Evolutionary conservation across 345 rosid genomes (phyloP).

Genomic region (Brassica carinata): DNA sequence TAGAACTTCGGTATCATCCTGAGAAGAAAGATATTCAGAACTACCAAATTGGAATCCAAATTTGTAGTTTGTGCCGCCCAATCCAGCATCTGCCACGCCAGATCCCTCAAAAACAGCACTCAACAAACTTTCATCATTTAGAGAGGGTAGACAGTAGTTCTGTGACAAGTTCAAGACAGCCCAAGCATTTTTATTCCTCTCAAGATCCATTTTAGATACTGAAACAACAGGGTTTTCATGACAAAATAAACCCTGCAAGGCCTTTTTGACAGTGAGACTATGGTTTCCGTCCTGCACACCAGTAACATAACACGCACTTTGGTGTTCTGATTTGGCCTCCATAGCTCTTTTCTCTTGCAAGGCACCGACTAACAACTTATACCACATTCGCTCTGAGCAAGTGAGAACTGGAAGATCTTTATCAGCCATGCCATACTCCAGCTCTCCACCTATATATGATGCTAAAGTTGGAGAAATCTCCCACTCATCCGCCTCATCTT

Average conservation of each 20-base stretch:
- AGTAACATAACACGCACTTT: conserved; percentile 35
- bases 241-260: conserved; percentile 54
- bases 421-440: conserved; percentile 35
- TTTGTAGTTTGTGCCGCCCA: conserved; percentile 66
- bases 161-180: conserved; percentile 59
- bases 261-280: conserved; percentile 34
- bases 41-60: conserved; percentile 75
- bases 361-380: conserved; percentile 54
- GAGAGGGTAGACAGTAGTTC: conserved; percentile 65
- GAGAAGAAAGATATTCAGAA: conserved; percentile 60
- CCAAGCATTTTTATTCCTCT: conserved; percentile 55
- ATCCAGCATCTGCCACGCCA: conserved; percentile 38
- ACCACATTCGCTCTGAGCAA: conserved; percentile 60
- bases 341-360: conserved; percentile 47
- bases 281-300: conserved; percentile 29
- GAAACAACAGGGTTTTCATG: conserved; percentile 81
- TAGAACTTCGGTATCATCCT: conserved; percentile 56
- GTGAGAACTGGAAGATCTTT: conserved; percentile 42
- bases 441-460: conserved; percentile 33
- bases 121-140: conserved; percentile 69
- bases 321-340: conserved; percentile 40
- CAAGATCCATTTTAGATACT: conserved; percentile 57
- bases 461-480: conserved; percentile 45
- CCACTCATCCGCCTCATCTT: conserved; percentile 45
- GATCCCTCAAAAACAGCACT: conserved; percentile 62